A percentile compares a stretch with the other conserved stretches of the same genome.
These are phyloP conservation scores for Skeletonema tropicum DNA, from an alignment of 108 stramenopile genomes.

Conservation along the genomic window DNA sequence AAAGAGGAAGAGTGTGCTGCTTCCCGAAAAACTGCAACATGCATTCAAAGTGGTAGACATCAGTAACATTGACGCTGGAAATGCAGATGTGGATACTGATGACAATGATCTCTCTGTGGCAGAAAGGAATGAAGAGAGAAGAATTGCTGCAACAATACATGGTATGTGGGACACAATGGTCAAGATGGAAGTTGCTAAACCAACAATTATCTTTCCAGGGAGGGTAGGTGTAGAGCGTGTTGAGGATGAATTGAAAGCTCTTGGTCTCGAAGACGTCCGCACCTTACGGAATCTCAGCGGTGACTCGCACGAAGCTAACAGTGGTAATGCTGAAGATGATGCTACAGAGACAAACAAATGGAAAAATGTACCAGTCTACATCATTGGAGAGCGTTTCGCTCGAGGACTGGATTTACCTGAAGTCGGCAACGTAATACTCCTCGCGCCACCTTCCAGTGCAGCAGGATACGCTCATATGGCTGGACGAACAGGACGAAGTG, in stretches of 20 bases:
- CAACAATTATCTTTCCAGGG: slow-evolving; percentile 74
- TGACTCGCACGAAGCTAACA: neutral
- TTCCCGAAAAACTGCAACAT: slow-evolving; percentile 66
- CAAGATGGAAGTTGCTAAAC: slow-evolving; percentile 22
- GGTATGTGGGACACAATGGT: slow-evolving; percentile 44
- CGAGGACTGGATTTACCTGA: slow-evolving; percentile 71
- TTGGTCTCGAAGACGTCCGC: slow-evolving; percentile 52
- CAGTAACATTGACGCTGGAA: neutral
- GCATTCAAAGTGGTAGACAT: slow-evolving; percentile 36
- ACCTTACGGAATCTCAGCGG: slow-evolving; percentile 47
- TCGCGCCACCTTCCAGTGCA: slow-evolving; percentile 65
- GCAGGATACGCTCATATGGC: slow-evolving; percentile 77
- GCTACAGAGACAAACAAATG: slow-evolving; percentile 21
- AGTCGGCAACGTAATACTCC: slow-evolving; percentile 63
- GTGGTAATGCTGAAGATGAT: neutral
- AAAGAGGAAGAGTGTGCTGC: slow-evolving; percentile 52
- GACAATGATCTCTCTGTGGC: slow-evolving; percentile 20
- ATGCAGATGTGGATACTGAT: slow-evolving; percentile 3
- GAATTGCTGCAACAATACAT: slow-evolving; percentile 32
- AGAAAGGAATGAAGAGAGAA: slow-evolving; percentile 39
- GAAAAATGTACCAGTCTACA: slow-evolving; percentile 52
- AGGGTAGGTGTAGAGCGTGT: slow-evolving; percentile 60
- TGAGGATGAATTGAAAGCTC: slow-evolving; percentile 34
- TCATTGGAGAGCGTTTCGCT: slow-evolving; percentile 71
- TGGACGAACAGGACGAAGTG: slow-evolving; percentile 71